phyloP scores from a whole-genome alignment of 495 filamentous ascomycete genomes.

The Annulohypoxylon nitens region DNA sequence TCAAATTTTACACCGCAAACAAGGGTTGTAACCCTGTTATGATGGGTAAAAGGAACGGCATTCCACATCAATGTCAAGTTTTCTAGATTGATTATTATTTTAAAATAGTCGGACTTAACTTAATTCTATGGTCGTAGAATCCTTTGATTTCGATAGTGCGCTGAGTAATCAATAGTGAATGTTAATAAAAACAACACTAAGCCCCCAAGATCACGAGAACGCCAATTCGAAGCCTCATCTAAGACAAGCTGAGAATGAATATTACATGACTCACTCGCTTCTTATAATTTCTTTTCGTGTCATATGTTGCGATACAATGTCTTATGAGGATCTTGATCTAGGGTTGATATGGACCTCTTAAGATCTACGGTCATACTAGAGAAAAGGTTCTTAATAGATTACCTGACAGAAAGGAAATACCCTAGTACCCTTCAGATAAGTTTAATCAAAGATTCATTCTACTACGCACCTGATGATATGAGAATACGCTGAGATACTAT shows the following conservation, averaged over 20 bases:
- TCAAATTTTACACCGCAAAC: background rate
- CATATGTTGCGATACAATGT: background rate
- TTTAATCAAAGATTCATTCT: background rate
- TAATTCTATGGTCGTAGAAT: background rate
- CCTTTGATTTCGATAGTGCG: background rate
- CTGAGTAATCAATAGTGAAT: background rate
- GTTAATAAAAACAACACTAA: background rate
- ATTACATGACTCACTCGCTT: background rate
- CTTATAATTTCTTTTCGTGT: background rate
- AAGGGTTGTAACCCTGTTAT: background rate
- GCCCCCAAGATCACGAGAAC: background rate
- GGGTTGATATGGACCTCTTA: background rate
- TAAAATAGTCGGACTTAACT: no score
- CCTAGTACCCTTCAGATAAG: background rate
- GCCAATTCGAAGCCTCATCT: background rate
- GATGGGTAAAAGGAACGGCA: background rate
- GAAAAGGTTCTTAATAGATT: background rate
- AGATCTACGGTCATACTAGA: background rate
- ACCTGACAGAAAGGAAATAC: background rate
- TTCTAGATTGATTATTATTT: no score
- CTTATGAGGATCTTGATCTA: background rate
- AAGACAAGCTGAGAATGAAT: background rate
- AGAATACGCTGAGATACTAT: no score
- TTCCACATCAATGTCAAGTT: no score
- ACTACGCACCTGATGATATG: background rate